A percentile compares a stretch with the other conserved stretches of the same genome.
phyloP scores from a whole-genome alignment of 805 yeast species.

The Torulaspora gathmanii region DNA sequence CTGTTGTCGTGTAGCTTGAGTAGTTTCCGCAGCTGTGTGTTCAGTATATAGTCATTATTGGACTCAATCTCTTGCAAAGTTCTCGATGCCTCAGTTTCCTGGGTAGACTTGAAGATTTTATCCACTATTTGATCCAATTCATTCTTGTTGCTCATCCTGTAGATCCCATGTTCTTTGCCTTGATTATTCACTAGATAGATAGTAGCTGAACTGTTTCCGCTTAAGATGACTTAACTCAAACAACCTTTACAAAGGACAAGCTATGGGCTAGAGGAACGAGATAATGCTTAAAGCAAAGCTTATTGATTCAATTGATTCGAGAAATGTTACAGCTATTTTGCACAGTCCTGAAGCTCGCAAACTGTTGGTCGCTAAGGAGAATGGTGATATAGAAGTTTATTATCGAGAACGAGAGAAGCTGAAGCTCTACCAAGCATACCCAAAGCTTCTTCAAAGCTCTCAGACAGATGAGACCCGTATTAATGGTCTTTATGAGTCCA shows the following conservation, averaged over 20 bases:
- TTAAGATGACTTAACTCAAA: not conserved
- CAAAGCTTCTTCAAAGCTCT: conserved; percentile 23
- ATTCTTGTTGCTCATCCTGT: conserved; percentile 9
- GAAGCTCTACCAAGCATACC: conserved; percentile 30
- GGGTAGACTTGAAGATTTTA: conserved; percentile 14
- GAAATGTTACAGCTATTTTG: conserved; percentile 26
- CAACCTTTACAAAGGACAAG: not conserved
- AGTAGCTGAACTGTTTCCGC: not conserved
- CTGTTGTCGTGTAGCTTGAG: conserved; percentile 28
- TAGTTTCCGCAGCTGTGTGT: conserved; percentile 27
- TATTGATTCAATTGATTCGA: conserved; percentile 17
- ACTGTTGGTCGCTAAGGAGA: conserved; percentile 25
- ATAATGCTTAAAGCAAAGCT: conserved; percentile 26
- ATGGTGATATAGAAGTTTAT: conserved; percentile 32
- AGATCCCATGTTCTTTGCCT: not conserved
- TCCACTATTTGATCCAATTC: conserved; percentile 15
- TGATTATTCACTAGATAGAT: not conserved
- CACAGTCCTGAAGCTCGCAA: conserved; percentile 27
- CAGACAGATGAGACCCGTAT: conserved; percentile 20
- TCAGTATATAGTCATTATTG: conserved; percentile 26
- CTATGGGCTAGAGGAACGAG: not conserved
- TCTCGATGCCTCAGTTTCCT: conserved; percentile 18
- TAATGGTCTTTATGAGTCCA: conserved; percentile 22
- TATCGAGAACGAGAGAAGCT: conserved; percentile 20
- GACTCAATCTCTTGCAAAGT: conserved; percentile 27